These are phyloP conservation scores for Begonia masoniana DNA, from an alignment of 306 rosid genomes.

Conservation along the genomic window DNA sequence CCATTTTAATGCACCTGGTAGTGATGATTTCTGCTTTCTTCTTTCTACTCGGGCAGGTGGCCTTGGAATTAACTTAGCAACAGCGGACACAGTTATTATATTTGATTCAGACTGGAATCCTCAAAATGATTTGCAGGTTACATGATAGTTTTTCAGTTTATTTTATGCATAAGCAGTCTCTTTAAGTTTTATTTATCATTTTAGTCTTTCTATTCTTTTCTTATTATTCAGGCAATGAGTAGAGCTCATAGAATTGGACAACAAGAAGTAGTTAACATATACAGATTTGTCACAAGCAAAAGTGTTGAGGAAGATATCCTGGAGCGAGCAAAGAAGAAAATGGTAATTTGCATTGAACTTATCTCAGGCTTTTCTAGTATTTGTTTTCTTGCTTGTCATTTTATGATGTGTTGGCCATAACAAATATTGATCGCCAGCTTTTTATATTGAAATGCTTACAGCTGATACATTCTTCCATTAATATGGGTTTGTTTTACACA, in stretches of 20 bases:
- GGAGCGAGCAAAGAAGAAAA: conserved; percentile 97
- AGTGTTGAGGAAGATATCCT: conserved; percentile 99
- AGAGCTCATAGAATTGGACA: conserved; percentile 99
- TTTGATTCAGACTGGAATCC: conserved; percentile 99
- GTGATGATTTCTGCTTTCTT: conserved; percentile 98
- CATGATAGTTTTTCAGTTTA: not conserved
- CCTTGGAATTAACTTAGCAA: conserved; percentile 95
- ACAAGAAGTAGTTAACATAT: conserved; percentile 96
- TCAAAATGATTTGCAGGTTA: conserved; percentile 94
- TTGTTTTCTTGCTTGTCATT: no score
- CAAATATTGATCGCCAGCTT: no score
- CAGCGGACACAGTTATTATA: conserved; percentile 96
- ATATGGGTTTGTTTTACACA: conserved; percentile 7
- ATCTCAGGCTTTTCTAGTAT: no score
- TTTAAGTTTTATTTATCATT: not conserved
- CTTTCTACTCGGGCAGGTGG: conserved; percentile 99
- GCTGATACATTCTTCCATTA: conserved; percentile 2
- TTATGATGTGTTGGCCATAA: no score
- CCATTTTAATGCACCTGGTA: conserved; percentile 95
- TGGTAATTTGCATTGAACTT: conserved; percentile 33
- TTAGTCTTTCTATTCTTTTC: conserved; percentile 2
- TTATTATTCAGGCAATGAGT: conserved; percentile 75
- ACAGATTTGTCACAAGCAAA: conserved; percentile 94
- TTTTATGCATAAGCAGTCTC: no score
- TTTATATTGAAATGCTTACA: not conserved